Base-by-base conservation (phyloP, 495 filamentous ascomycete species). In the Podospora pseudoanserina region DNA sequence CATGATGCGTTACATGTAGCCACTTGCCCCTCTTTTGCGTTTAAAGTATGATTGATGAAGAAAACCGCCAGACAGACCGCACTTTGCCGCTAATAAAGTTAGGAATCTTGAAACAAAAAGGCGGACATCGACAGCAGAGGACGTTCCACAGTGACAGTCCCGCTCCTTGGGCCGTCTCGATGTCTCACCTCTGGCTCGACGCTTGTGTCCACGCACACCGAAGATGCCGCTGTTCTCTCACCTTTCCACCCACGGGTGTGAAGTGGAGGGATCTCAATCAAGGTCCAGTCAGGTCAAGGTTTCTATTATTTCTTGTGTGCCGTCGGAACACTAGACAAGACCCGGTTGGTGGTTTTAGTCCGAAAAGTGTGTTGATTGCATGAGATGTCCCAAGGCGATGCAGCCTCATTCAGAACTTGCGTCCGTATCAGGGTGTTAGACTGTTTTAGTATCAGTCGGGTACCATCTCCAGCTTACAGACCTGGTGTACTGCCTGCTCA, bases 61-160 rank as follows among this genome's bases (percentile, higher is more conserved):
- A 58, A 3, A 19, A 58, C 55, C 55, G n/a, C n/a, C 55, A 20
- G 55, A 23, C 55, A 19, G 55, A 7, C 55, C n/a, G 18, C n/a
- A 58, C 55, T 2, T 9, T 20, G 55, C 13, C 6, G 9, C 39
- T 11, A 49, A 49, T 11, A 49, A 49, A 49, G 39, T 16, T 49
- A 16, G 18, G n/a, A 58, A 26, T 26, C 7, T 58, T 58, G 55
- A 58, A 26, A 58, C 55, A 18, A 58, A 58, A 58, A 58, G 55
- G 55, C 55, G 55, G 55, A 58, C 23, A 23, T 20, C 55, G 23
- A 58, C 18, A 19, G 4, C 11, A 19, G 6, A 19, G 0, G 55
- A 7, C 55, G 55, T 58, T 26, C n/a, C 55, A 58, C 55, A 58
- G 23, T 58, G 55, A 58, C 55, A 26, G 55, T 58, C 55, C 55